Base-by-base conservation (phyloP, 805 yeast species). In the Zygoascus flipseniorum region DNA sequence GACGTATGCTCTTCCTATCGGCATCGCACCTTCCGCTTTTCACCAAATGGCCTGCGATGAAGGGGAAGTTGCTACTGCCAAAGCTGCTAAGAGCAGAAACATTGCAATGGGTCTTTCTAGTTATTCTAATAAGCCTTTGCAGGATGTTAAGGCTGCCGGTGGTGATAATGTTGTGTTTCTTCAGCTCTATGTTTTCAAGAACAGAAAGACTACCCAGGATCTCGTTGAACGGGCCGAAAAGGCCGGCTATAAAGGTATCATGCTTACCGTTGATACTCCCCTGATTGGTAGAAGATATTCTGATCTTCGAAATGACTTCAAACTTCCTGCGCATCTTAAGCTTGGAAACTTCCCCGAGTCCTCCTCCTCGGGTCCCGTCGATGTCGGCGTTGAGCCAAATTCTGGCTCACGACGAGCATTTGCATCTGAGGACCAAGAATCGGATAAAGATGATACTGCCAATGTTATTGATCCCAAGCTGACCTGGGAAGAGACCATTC, bases 201-300 rank as follows among this genome's bases (percentile, higher is more conserved):
- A 65, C 59, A 56, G 63, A 20, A 54, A 61, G 39, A 61, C 65
- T 47, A 56, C 65, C 4, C 54, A 57, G 48, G 48, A 52, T 18
- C 54, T 66, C 26, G 59, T 65, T 11, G 47, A 46, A 41, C 39
- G 58, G 47, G 68, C 61, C 18, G 69, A 66, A 45, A 52, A 59
- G 51, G 64, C 65, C n/a, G 70, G 69, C 9, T 66, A 58, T 60
- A 66, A 75, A 60, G 82, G 76, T 0, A 54, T 80, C 2, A 72
- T 78, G 56, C 72, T 80, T 54, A 80, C 83, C 3, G 82, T 79
- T n/a, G 85, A 80, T 60, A 72, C 80, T 23, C 80, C 82, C 1
- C 73, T 71, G 50, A 64, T 79, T 49, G 85, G 84, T 1, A 68
- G 76, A 45, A 66, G 85, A 48, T 81, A 76, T 58, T 71, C 76